These are phyloP conservation scores for Pythium pyrilobum DNA, from an alignment of 352 stramenopile species.

Conservation along the genomic window DNA sequence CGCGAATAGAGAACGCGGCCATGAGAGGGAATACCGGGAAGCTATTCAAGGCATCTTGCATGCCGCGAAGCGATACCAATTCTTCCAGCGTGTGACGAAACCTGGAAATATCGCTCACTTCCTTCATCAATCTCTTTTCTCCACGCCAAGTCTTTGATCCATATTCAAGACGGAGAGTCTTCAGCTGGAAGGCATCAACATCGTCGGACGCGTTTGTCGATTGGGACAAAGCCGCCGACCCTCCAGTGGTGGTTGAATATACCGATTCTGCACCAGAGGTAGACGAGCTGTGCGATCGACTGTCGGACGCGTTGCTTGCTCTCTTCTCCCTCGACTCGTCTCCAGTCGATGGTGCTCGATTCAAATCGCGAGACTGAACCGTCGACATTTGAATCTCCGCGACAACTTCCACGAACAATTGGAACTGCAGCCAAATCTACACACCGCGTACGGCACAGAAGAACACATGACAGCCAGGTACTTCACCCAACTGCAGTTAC, in stretches of 20 bases:
- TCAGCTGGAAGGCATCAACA: constrained; percentile 47
- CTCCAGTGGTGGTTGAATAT: neutral
- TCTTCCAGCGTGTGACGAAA: constrained; percentile 57
- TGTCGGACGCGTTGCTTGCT: constrained; percentile 13
- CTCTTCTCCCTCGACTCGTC: constrained; percentile 8
- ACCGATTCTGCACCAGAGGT: neutral
- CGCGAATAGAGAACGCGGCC: constrained; percentile 54
- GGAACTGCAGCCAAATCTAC: constrained; percentile 80
- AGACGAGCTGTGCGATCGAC: constrained; percentile 12
- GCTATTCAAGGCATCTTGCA: constrained; percentile 31
- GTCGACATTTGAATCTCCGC: constrained; percentile 61
- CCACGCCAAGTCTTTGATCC: constrained; percentile 62
- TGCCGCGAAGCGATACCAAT: constrained; percentile 29
- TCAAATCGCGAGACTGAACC: constrained; percentile 33
- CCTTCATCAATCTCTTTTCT: constrained; percentile 55
- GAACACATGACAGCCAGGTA: neutral
- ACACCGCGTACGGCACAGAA: neutral
- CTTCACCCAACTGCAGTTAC: neutral
- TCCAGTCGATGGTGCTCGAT: neutral
- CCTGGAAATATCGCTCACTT: constrained; percentile 35
- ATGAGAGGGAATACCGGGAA: constrained; percentile 52
- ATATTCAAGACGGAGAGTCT: constrained; percentile 58
- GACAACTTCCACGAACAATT: constrained; percentile 60
- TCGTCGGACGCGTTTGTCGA: constrained; percentile 4
- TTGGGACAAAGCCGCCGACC: neutral